Evolutionary conservation across 805 yeast species (phyloP), one percentile per base, ranked within the genome.

Genomic region (Myxozyma mucilagina): DNA sequence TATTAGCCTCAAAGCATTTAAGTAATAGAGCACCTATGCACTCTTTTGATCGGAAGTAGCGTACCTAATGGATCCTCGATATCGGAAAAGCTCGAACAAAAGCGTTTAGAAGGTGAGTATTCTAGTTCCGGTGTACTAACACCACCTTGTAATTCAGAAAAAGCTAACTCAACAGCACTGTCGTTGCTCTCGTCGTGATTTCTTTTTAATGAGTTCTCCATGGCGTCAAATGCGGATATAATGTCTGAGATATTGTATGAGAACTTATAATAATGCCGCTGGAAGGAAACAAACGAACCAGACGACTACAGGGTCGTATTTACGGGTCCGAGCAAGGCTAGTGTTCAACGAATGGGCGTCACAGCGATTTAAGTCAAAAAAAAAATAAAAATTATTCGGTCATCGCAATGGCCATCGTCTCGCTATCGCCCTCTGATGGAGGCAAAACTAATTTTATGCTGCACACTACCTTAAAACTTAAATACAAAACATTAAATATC

Each of bases 331-430:
- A 48, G 44, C 43, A 51, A 16, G 51, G 16, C 9, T 53, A 31
- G 29, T 24, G 29, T 24, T 24, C 53, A 36, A 42, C 44, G 59
- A 41, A 48, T 47, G 58, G 50, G 45, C 48, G 51, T 14, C 53
- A 34, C 47, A 39, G 47, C 47, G 34, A 51, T 42, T 47, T 47
- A 35, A 34, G 29, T 24, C 29, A 24, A 24, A 24, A 24, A 24
- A 24, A 24, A 24, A 36, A 13, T 16, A 32, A 50, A 57, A 57
- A 51, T 51, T 57, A 57, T 57, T 57, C 56, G 60, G 56, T 51
- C 53, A 57, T 51, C 60, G 56, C 51, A 24, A 38, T 31, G 60
- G 55, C 60, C 54, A 36, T 50, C 41, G 24, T 39, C 45, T 24
- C 38, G 54, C 54, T 43, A 36, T 49, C 43, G 53, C 42, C 4